Base-by-base conservation (phyloP, 2,329 filamentous ascomycete species). In the Beauveria asiatica region DNA sequence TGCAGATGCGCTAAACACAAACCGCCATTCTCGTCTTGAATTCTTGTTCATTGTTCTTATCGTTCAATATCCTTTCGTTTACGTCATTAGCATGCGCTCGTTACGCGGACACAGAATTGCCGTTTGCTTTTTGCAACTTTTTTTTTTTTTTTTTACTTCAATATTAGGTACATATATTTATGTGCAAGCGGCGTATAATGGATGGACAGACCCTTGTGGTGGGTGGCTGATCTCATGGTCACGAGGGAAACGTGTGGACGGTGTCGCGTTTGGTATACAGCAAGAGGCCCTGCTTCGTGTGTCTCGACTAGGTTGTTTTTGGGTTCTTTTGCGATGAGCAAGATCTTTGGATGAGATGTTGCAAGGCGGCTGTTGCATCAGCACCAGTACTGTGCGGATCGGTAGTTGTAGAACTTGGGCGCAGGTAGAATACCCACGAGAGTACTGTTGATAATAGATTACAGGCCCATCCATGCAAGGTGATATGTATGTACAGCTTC, bases 1-100 rank as follows among this genome's bases (percentile, higher is more conserved):
- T 84, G 64, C 75, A 75, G 48, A 73, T 83, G 70, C 78, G 80
- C 62, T 86, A 65, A 78, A 55, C 21, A n/a, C 17, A 5, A 23
- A 1, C 21, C 17, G 44, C 45, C 33, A 51, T 51, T 25, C 1
- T 7, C 39, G n/a, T 11, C 44, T 37, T 23, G n/a, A 23, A 13
- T 41, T 23, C 49, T 62, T 53, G 6, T 7, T 27, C 17, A 53
- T 25, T 2, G 17, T 33, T 39, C 6, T 42, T 58, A 19, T 41
- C 30, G 33, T 49, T 49, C 30, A 30, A 23, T 30, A 49, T 53
- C 23, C 30, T 48, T 54, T 60, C 57, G 42, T 44, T 58, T 49
- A 54, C 9, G 21, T 42, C 57, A 48, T 60, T 55, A 54, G 57
- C 57, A 60, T 60, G 50, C 57, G 50, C 50, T 54, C 21, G 23